Evolutionary conservation across 1,284 basidiomycete genomes (phyloP).

Genomic region (Austropuccinia psidii): DNA sequence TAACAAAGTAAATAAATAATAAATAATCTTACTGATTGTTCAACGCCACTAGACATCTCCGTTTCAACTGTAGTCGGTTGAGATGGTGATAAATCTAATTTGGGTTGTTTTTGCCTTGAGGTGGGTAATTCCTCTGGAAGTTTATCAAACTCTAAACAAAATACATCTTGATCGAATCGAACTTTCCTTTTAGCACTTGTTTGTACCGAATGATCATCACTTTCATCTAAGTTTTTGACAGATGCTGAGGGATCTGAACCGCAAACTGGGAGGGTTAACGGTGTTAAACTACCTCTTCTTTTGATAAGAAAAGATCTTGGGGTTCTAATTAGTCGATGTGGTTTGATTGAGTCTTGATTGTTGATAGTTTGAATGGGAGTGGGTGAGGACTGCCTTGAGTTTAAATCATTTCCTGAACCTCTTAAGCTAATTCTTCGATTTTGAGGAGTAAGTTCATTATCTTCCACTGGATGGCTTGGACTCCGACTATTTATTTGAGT

Average conservation of each 20-base stretch:
- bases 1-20: no score
- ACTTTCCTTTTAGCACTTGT: slow-evolving; percentile 17
- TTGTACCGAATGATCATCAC: not conserved
- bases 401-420: not conserved
- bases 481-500: slow-evolving; percentile 27
- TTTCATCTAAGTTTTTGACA: not conserved
- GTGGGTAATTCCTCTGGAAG: slow-evolving; percentile 23
- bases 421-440: slow-evolving; percentile 1
- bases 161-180: slow-evolving; percentile 29
- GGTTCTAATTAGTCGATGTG: slow-evolving; percentile 26
- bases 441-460: not conserved
- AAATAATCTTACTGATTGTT: no score
- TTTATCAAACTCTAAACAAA: slow-evolving; percentile 32
- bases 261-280: not conserved
- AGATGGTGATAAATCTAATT: no score
- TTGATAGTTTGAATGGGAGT: not conserved
- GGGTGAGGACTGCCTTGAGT: not conserved
- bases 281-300: slow-evolving; percentile 16
- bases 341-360: not conserved
- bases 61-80: no score
- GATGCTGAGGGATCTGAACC: not conserved
- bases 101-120: not conserved
- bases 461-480: not conserved
- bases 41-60: no score
- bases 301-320: slow-evolving; percentile 28